Evolutionary conservation across 2,329 filamentous ascomycete species (phyloP), one percentile per base, ranked within the genome.

Genomic region (Aulographum hederae): DNA sequence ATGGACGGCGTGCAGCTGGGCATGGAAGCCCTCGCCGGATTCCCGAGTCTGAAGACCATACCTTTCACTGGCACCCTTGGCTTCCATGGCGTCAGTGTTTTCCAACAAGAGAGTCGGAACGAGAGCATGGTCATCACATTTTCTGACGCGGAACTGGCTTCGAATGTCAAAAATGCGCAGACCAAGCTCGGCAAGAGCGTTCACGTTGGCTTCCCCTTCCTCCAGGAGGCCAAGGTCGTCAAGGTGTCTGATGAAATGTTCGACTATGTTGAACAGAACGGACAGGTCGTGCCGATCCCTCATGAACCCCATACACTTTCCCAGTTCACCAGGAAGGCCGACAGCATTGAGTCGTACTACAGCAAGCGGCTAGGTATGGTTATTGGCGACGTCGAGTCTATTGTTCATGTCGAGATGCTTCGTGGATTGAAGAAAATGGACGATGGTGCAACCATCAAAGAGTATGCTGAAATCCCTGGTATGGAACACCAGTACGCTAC

Each of bases 121-220:
- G 85, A 94, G 53, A 98, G 86, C 53, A 85, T 95, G 73, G 71
- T 95, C 16, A 68, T 95, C 34, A 93, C 81, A 2, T 61, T 98
- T 31, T 65, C 74, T 19, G 76, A 81, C 23, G 70, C 79, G 1
- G 81, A 85, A 39, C 56, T 60, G 35, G 73, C 77, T 21, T 73
- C 77, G 30, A 78, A 69, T 39, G 63, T 74, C 15, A 73, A 79
- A 41, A 58, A 69, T 33, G 85, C 85, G 34, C 81, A 82, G 50
- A 57, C 61, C 31, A 86, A 82, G 47, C 65, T 98, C 28, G 86
- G 85, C 28, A 69, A 86, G 52, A 73, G 75, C 37, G 85, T 92
- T 37, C 82, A 82, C 48, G 79, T 95, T 37, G 85, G 86, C 23
- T 98, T 92, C 46, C 89, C 89, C 1, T 98, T 94, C 58, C 58